Conservation (phyloP, 2,329 filamentous ascomycete species). For the Fusarium virguliforme region DNA sequence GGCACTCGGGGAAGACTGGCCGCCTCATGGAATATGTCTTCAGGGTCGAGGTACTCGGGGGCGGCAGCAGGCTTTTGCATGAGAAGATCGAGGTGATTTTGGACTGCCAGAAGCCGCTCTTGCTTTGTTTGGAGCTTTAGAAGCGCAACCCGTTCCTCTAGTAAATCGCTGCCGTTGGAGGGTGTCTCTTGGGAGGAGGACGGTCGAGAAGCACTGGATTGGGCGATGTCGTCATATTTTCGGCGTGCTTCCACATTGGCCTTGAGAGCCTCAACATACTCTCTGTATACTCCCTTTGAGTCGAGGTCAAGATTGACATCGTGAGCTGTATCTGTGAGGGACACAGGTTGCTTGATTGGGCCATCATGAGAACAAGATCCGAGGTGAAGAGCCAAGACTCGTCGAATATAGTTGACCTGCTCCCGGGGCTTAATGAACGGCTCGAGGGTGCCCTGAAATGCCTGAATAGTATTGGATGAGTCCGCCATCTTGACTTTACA, state of each 20-base stretch:
- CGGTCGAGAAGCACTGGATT: slow-evolving; percentile 40
- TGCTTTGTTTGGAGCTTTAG: slow-evolving; percentile 69
- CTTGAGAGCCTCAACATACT: slow-evolving; percentile 70
- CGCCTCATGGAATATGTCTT: slow-evolving; percentile 64
- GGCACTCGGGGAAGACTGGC: slow-evolving; percentile 67
- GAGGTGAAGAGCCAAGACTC: slow-evolving; percentile 69
- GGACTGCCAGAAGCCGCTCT: slow-evolving; percentile 66
- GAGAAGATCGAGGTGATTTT: slow-evolving; percentile 67
- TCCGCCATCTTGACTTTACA: slow-evolving; percentile 51
- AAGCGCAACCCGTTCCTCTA: slow-evolving; percentile 68
- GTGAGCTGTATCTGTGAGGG: slow-evolving; percentile 62
- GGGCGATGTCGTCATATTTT: slow-evolving; percentile 61
- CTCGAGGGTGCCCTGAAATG: slow-evolving; percentile 63
- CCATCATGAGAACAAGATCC: slow-evolving; percentile 63
- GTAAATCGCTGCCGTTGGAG: slow-evolving; percentile 43
- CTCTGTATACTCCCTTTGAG: slow-evolving; percentile 65
- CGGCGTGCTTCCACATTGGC: slow-evolving; percentile 68
- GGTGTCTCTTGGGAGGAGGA: slow-evolving; percentile 41
- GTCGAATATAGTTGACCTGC: slow-evolving; percentile 70
- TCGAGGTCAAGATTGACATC: slow-evolving; percentile 57
- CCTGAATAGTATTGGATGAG: slow-evolving; percentile 54
- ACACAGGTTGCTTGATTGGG: slow-evolving; percentile 63
- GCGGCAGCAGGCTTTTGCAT: slow-evolving; percentile 67
- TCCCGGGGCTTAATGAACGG: slow-evolving; percentile 72
- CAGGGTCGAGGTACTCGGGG: slow-evolving; percentile 66